These are phyloP conservation scores for Tolypocladium paradoxum DNA, from an alignment of 2,329 filamentous ascomycete genomes.

Conservation along the genomic window DNA sequence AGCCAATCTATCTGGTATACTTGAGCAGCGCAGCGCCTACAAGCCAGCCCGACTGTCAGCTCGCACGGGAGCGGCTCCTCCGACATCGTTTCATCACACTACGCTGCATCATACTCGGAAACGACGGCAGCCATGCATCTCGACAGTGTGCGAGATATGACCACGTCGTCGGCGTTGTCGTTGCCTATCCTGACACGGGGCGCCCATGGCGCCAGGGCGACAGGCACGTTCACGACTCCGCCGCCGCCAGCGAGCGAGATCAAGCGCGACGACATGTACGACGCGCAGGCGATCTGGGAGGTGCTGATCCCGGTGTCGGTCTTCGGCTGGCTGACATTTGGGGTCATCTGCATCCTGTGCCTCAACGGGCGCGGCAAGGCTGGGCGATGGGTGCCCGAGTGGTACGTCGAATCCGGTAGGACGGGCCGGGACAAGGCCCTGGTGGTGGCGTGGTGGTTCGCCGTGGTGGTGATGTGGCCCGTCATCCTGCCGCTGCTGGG, in stretches of 20 bases:
- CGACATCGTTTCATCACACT: background rate
- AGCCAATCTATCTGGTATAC: background rate
- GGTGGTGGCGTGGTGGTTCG: slow-evolving; percentile 18
- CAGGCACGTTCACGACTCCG: background rate
- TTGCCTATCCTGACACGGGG: too few relatives aligned
- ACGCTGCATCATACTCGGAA: background rate
- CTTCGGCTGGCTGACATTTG: slow-evolving; percentile 19
- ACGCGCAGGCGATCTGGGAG: slow-evolving; percentile 2
- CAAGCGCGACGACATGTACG: background rate
- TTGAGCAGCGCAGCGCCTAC: background rate
- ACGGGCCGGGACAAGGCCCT: slow-evolving; percentile 9
- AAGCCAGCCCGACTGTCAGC: background rate
- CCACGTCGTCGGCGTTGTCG: too few relatives aligned
- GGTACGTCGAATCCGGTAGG: slow-evolving; percentile 18
- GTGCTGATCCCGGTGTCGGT: slow-evolving; percentile 15
- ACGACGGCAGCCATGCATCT: background rate
- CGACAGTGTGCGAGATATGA: too few relatives aligned
- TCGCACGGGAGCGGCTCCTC: background rate
- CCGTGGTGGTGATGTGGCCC: slow-evolving; percentile 28
- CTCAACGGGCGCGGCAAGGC: slow-evolving; percentile 18
- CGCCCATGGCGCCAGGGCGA: too few relatives aligned
- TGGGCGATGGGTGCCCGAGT: slow-evolving; percentile 21
- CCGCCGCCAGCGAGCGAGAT: background rate
- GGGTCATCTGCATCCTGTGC: slow-evolving; percentile 19
- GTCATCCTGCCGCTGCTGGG: slow-evolving; percentile 58